Base-by-base conservation (phyloP, 306 rosid genomes). In the Gynostemma pentaphyllum region DNA sequence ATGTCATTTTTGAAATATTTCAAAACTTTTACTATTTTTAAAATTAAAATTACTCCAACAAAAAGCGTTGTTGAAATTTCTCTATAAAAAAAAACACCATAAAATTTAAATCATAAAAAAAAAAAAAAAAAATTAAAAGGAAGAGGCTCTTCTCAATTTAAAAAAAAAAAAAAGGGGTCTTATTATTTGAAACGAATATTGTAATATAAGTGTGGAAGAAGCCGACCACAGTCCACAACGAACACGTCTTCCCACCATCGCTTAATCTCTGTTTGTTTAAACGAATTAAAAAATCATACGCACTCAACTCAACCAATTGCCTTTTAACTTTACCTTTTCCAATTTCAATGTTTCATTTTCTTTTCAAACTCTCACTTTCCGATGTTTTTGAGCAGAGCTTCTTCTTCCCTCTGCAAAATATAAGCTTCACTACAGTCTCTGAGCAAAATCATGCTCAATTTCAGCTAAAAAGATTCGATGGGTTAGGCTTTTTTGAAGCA, bases 171-270 rank as follows among this genome's bases (percentile, higher is more conserved):
- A 36, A 0, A 34, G 29, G 29, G 11, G 21, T 10, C 1, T 26
- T 27, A 12, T 27, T 16, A 52, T 14, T 28, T 15, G 61, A 7
- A 53, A 7, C 12, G 32, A 32, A 32, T 15, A 7, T n/a, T 22
- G 11, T 5, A 32, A 36, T 2, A 19, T 8, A 56, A 32, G 34
- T 2, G 19, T 23, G 48, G 66, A 39, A 39, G 66, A 60, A 40
- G 32, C 19, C 30, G n/a, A 60, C 1, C 49, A 61, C 50, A 12
- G 49, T 37, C 1, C 49, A 61, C 50, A 12, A 34, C 6, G 66
- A 34, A 40, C 66, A 61, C 66, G 66, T 61, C 66, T 41, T 14
- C 36, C 66, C 50, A 61, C 66, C 49, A 61, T 61, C 12, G 50
- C 24, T 22, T 37, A 40, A 59, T 1, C 66, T 24, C 41, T 8